Percentiles rank a stretch among this genome's conserved stretches.
phyloP scores from a whole-genome alignment of 164 flowering plant genomes.

The Nymphaea colorata region DNA sequence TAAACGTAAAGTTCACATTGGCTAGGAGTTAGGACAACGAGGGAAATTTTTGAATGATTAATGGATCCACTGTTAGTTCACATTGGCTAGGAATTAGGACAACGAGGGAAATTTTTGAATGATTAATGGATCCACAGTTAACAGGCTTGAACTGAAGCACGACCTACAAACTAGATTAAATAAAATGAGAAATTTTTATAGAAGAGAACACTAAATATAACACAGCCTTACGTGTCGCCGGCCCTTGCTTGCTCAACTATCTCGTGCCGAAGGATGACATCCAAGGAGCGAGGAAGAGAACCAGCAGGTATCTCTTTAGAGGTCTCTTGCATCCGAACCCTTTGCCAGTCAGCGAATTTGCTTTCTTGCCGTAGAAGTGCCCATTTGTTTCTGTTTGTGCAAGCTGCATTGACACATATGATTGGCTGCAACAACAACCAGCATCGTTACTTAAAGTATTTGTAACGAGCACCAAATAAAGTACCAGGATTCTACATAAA shows the following conservation, averaged over 20 bases:
- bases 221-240: conserved; percentile 75
- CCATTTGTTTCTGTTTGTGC: conserved; percentile 56
- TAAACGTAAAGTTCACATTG: too few species aligned
- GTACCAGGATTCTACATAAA: too few species aligned
- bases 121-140: neutral
- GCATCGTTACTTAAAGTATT: neutral
- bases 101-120: neutral
- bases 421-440: conserved; percentile 50
- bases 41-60: neutral
- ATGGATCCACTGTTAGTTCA: too few species aligned
- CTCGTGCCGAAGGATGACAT: conserved; percentile 94
- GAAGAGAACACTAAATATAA: neutral
- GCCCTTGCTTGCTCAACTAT: conserved; percentile 98
- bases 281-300: conserved; percentile 91
- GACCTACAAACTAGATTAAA: too few species aligned
- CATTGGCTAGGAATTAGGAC: too few species aligned
- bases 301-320: conserved; percentile 97
- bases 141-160: too few species aligned
- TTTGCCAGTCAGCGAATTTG: conserved; percentile 97
- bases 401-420: conserved; percentile 61
- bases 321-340: conserved; percentile 96
- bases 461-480: too few species aligned
- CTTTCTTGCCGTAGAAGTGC: conserved; percentile 88
- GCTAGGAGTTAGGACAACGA: too few species aligned
- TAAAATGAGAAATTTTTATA: too few species aligned